A percentile compares a stretch with the other conserved stretches of the same genome.
Conservation (phyloP, 495 filamentous ascomycete genomes). For the Hyaloscypha bicolor region DNA sequence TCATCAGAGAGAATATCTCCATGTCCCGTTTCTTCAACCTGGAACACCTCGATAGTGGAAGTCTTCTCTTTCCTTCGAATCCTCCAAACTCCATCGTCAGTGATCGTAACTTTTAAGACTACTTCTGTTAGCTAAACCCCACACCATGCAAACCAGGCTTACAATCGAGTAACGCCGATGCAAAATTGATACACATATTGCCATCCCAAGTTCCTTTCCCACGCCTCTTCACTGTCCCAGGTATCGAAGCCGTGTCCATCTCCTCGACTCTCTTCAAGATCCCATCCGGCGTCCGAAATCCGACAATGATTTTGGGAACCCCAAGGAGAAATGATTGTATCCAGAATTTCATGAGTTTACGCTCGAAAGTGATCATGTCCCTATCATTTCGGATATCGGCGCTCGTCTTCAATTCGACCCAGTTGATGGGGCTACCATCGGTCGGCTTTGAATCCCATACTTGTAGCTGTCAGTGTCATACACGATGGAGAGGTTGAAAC, state of each 20-base stretch:
- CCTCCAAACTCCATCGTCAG: conserved; percentile 77
- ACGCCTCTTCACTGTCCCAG: conserved; percentile 65
- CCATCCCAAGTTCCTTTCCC: conserved; percentile 79
- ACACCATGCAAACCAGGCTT: neutral
- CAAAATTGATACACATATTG: conserved; percentile 88
- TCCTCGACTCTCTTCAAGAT: conserved; percentile 72
- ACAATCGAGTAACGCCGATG: conserved; percentile 70
- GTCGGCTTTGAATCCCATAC: conserved; percentile 82
- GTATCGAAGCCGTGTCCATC: conserved; percentile 75
- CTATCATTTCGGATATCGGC: conserved; percentile 65
- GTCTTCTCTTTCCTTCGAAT: conserved; percentile 64
- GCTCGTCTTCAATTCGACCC: conserved; percentile 93
- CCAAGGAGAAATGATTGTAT: conserved; percentile 93
- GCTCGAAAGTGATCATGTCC: conserved; percentile 75
- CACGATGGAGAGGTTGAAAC: conserved; percentile 40
- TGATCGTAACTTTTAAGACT: conserved; percentile 63
- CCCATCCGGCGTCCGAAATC: conserved; percentile 77
- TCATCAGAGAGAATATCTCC: conserved; percentile 75
- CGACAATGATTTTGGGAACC: conserved; percentile 88
- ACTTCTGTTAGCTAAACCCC: conserved; percentile 20
- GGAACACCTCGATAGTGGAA: conserved; percentile 67
- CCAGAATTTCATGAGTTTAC: conserved; percentile 94
- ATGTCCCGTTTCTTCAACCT: conserved; percentile 70
- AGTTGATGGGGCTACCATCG: conserved; percentile 69
- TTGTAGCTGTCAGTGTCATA: conserved; percentile 34